These are phyloP conservation scores for Vitis hybrid DNA, from an alignment of 177 flowering plant genomes.

Conservation along the genomic window DNA sequence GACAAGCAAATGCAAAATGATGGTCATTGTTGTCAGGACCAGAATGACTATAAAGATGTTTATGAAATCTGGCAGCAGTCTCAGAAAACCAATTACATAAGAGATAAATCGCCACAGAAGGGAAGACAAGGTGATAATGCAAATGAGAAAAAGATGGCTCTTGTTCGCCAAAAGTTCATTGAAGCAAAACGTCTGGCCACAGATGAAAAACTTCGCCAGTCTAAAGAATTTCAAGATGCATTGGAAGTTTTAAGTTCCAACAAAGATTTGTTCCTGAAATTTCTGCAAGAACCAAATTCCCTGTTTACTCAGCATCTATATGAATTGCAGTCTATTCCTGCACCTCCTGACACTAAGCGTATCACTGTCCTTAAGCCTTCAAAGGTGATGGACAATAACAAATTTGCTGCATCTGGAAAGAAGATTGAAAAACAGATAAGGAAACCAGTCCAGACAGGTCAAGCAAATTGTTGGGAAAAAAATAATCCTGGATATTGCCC, in stretches of 20 bases:
- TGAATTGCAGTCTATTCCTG: conserved; percentile 48
- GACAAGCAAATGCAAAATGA: conserved; percentile 43
- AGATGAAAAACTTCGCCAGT: conserved; percentile 78
- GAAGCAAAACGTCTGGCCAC: conserved; percentile 86
- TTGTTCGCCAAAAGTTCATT: conserved; percentile 84
- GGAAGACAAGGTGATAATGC: conserved; percentile 33
- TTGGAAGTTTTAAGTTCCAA: conserved; percentile 79
- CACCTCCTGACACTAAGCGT: conserved; percentile 68
- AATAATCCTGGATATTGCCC: conserved; percentile 27
- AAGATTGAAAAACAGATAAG: conserved; percentile 41
- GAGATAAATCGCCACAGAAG: conserved; percentile 41
- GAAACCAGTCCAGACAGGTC: conserved; percentile 33
- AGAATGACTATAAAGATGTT: conserved; percentile 57
- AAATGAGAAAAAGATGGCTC: conserved; percentile 68
- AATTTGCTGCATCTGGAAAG: conserved; percentile 29
- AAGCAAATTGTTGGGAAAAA: conserved; percentile 40
- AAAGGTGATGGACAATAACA: conserved; percentile 45
- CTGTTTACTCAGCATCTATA: conserved; percentile 54
- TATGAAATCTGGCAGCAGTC: conserved; percentile 68
- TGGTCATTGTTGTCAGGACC: conserved; percentile 33
- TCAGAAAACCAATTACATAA: conserved; percentile 21
- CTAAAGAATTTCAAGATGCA: conserved; percentile 90
- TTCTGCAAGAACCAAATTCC: conserved; percentile 83
- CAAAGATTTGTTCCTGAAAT: conserved; percentile 68
- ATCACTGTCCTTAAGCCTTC: conserved; percentile 91